Percentiles rank a stretch among this genome's conserved stretches.
phyloP scores from a whole-genome alignment of 306 rosid genomes.

The Oxytropis ochrocephala region DNA sequence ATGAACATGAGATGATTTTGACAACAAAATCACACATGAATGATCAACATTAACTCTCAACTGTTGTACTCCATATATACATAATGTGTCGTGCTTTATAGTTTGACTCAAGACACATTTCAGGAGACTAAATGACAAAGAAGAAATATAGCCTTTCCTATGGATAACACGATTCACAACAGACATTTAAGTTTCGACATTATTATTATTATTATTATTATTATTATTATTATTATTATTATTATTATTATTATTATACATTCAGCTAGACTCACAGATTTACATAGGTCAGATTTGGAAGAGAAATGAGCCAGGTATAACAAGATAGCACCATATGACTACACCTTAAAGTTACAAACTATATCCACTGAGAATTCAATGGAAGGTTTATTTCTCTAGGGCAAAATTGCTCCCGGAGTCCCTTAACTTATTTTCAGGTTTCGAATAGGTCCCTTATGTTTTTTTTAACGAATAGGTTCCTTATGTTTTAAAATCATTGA shows the following conservation, averaged over 20 bases:
- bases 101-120: not conserved
- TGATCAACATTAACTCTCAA: not conserved
- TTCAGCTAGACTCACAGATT: not conserved
- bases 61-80: not conserved
- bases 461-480: too few relatives aligned
- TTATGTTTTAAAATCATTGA: too few relatives aligned
- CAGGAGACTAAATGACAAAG: not conserved
- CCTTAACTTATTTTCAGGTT: too few relatives aligned
- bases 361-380: not conserved
- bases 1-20: not conserved
- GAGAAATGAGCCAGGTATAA: not conserved
- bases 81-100: not conserved
- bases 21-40: not conserved
- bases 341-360: not conserved
- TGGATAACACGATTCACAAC: not conserved
- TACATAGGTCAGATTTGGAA: not conserved
- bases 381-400: not conserved
- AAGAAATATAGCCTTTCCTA: not conserved
- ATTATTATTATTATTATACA: not conserved
- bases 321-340: not conserved
- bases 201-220: too few relatives aligned
- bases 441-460: too few relatives aligned
- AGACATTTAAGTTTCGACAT: not conserved
- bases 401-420: too few relatives aligned
- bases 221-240: too few relatives aligned